Conservation (phyloP, 164 flowering plant species). For the Sextonia rubra region DNA sequence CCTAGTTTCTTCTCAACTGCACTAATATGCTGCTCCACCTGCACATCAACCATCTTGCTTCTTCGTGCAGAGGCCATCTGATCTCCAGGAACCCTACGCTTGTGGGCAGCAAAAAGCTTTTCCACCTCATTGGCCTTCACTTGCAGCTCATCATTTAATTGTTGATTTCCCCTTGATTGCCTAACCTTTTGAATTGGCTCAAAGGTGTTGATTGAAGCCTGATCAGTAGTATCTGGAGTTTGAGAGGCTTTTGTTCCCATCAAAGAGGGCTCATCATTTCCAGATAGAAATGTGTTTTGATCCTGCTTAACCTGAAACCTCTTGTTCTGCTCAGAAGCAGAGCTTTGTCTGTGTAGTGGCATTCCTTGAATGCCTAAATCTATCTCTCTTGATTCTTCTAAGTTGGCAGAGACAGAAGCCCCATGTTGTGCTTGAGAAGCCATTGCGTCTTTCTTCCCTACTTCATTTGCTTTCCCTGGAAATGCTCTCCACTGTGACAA, state of each 20-base stretch:
- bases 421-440: conserved; percentile 9
- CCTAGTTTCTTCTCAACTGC: conserved; percentile 24
- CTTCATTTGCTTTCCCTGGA: conserved; percentile 20
- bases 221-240: conserved; percentile 27
- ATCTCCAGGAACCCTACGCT: conserved; percentile 76
- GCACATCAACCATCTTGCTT: conserved; percentile 43
- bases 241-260: conserved; percentile 25
- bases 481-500: conserved; percentile 9
- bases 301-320: conserved; percentile 35
- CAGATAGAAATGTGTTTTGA: conserved; percentile 20
- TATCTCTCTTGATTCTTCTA: conserved; percentile 29
- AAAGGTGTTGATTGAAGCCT: conserved; percentile 16
- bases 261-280: conserved; percentile 22
- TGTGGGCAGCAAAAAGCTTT: conserved; percentile 96
- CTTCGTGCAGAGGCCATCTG: conserved; percentile 53
- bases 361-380: conserved; percentile 24
- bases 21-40: conserved; percentile 30
- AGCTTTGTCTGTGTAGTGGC: conserved; percentile 44
- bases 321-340: conserved; percentile 39
- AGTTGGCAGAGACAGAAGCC: conserved; percentile 11
- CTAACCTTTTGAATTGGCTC: conserved; percentile 70
- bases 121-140: conserved; percentile 94
- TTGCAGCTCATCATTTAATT: conserved; percentile 80
- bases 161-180: conserved; percentile 77
- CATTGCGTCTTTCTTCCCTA: conserved; percentile 9